phyloP scores from a whole-genome alignment of 1,284 basidiomycete species.

The Ceratobasidium sp. region DNA sequence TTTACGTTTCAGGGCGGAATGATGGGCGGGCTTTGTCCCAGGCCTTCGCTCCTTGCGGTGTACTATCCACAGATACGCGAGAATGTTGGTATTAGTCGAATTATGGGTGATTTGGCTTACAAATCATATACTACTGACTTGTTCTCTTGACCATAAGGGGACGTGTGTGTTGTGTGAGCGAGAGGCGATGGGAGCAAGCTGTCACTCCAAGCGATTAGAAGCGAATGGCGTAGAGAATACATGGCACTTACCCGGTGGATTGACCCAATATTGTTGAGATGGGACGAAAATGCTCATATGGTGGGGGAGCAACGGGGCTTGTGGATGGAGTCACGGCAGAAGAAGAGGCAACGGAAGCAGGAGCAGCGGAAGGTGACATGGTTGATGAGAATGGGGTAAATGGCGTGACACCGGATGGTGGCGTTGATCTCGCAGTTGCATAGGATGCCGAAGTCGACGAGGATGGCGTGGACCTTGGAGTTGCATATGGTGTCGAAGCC shows the following conservation, averaged over 20 bases:
- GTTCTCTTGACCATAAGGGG: too few relatives aligned
- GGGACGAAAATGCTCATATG: not conserved
- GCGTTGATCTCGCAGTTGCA: not conserved
- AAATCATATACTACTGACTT: too few relatives aligned
- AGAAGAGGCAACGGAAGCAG: not conserved
- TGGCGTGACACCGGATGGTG: too few relatives aligned
- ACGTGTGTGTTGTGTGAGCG: not conserved
- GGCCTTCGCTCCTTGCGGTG: not conserved
- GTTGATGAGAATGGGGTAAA: not conserved
- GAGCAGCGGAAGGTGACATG: not conserved
- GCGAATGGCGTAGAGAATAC: not conserved
- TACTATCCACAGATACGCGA: not conserved
- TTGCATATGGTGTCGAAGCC: too few relatives aligned
- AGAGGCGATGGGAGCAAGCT: not conserved
- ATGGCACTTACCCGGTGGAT: not conserved
- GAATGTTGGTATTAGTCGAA: too few relatives aligned
- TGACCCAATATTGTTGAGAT: not conserved
- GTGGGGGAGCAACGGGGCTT: not conserved
- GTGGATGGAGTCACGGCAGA: not conserved
- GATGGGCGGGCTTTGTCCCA: not conserved
- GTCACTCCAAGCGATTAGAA: too few relatives aligned
- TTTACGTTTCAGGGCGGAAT: not conserved
- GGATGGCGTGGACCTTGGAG: not conserved
- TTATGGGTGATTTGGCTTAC: too few relatives aligned
- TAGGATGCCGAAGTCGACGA: not conserved